Conservation (phyloP, 2,329 filamentous ascomycete genomes). For the Aspergillus viridinutans region DNA sequence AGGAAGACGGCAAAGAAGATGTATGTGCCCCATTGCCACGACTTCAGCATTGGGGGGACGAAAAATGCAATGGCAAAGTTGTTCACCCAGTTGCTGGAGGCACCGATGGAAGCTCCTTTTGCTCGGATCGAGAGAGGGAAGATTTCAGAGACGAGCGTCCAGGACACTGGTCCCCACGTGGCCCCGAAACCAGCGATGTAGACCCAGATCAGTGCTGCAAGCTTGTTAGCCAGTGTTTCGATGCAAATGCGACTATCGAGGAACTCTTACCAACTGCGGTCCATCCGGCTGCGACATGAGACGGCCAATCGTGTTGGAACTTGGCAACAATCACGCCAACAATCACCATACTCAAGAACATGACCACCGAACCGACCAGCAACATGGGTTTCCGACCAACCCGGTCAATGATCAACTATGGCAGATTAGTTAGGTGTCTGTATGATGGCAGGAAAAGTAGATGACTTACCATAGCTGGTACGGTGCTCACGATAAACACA, state of each 20-base stretch:
- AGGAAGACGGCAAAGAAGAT: conserved; percentile 29
- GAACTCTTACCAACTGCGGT: conserved; percentile 20
- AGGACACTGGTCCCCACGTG: conserved; percentile 26
- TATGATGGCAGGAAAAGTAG: not conserved
- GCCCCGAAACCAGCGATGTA: conserved; percentile 24
- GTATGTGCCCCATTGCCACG: conserved; percentile 25
- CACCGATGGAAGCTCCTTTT: conserved; percentile 26
- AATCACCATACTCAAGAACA: conserved; percentile 24
- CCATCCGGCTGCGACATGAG: conserved; percentile 24
- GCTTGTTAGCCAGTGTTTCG: not conserved
- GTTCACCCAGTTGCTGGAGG: conserved; percentile 29
- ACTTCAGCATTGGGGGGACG: conserved; percentile 23
- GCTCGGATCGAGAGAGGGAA: conserved; percentile 27
- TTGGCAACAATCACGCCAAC: conserved; percentile 25
- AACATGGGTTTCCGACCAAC: conserved; percentile 28
- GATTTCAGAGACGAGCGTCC: conserved; percentile 26
- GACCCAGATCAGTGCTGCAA: conserved; percentile 23
- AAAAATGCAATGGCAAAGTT: conserved; percentile 29
- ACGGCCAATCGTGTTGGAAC: conserved; percentile 25
- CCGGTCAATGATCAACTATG: conserved; percentile 24
- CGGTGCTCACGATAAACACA: conserved; percentile 28
- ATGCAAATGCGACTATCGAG: no score
- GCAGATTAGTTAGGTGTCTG: not conserved
- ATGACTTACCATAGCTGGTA: conserved; percentile 30
- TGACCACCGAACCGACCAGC: conserved; percentile 19